Percentiles rank a stretch among this genome's conserved stretches.
phyloP scores from a whole-genome alignment of 306 rosid species.

The Pueraria montana region DNA sequence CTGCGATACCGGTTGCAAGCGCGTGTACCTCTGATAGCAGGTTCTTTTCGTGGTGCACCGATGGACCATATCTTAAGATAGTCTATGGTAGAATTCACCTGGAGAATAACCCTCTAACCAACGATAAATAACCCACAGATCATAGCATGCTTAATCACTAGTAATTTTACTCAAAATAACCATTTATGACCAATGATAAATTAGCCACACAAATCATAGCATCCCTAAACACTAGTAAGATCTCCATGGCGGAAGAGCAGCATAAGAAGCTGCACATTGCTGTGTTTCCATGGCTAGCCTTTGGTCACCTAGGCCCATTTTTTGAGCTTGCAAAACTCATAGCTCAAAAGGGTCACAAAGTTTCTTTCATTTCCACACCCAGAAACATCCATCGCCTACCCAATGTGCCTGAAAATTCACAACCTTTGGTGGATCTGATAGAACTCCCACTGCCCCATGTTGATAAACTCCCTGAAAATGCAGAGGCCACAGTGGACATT shows the following conservation, averaged over 20 bases:
- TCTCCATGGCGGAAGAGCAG: background rate
- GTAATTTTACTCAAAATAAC: too few relatives aligned
- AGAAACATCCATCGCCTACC: background rate
- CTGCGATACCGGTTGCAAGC: too few relatives aligned
- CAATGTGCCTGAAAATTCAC: background rate
- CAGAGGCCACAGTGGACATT: too few relatives aligned
- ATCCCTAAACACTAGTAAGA: background rate
- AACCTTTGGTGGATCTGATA: background rate
- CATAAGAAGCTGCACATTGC: background rate
- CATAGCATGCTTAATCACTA: background rate
- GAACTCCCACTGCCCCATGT: too few relatives aligned
- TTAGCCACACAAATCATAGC: background rate
- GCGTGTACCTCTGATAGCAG: too few relatives aligned
- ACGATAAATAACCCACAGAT: background rate
- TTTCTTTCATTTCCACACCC: constrained; percentile 13
- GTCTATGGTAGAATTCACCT: too few relatives aligned
- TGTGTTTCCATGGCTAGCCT: constrained; percentile 4
- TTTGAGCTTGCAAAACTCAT: background rate
- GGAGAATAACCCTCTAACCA: too few relatives aligned
- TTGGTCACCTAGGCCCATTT: background rate
- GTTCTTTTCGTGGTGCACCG: too few relatives aligned
- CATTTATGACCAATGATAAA: too few relatives aligned
- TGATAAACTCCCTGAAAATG: too few relatives aligned
- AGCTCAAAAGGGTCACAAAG: constrained; percentile 26
- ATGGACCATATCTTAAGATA: too few relatives aligned